Conservation (phyloP, 2,329 filamentous ascomycete genomes). For the Ophiostoma fasciatum region DNA sequence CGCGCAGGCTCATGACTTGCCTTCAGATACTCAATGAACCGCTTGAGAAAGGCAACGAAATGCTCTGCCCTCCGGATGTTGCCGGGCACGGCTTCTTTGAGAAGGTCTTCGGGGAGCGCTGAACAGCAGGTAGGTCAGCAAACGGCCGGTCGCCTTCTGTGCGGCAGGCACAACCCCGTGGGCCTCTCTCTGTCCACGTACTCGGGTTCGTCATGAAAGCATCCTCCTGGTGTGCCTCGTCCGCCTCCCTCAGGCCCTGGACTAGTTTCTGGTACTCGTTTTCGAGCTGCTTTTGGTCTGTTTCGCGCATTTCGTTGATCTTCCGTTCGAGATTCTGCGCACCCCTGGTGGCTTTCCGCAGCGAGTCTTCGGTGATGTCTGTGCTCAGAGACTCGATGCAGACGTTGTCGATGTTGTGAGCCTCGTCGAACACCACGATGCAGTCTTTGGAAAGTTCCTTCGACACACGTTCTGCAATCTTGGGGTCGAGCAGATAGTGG, state of each 20-base stretch:
- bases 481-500: conserved; percentile 92
- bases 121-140: too few species aligned
- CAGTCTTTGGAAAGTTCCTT: conserved; percentile 88
- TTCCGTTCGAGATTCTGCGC: conserved; percentile 82
- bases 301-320: conserved; percentile 90
- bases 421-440: conserved; percentile 97
- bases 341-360: conserved; percentile 79
- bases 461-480: conserved; percentile 79
- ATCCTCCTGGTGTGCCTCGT: conserved; percentile 83
- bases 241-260: conserved; percentile 74
- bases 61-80: conserved; percentile 95
- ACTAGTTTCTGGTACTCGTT: conserved; percentile 93
- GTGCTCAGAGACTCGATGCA: conserved; percentile 97
- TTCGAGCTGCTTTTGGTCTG: conserved; percentile 85
- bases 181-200: too few species aligned
- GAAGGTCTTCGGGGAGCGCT: conserved; percentile 79
- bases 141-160: too few species aligned
- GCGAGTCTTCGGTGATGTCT: conserved; percentile 86
- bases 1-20: conserved; percentile 17
- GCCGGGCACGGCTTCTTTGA: conserved; percentile 90
- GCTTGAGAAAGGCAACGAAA: conserved; percentile 85
- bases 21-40: conserved; percentile 95
- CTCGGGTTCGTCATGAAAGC: conserved; percentile 91
- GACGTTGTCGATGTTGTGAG: conserved; percentile 98
- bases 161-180: too few species aligned